Evolutionary conservation across 768 basidiomycete genomes (phyloP).

Genomic region (Mrakia hoshinonis): DNA sequence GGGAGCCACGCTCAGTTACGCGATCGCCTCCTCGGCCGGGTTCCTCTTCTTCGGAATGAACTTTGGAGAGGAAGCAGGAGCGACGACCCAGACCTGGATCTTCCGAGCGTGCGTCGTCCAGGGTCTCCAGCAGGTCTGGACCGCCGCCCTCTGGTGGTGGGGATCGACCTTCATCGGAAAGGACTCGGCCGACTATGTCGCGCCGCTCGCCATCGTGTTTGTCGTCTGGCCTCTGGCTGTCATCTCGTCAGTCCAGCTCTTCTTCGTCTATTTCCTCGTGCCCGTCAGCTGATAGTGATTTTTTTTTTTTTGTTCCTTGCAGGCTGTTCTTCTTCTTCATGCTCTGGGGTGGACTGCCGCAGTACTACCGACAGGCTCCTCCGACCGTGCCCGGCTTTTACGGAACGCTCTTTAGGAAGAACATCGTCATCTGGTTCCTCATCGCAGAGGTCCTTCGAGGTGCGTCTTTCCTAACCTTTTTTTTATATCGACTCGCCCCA

Average conservation of each 20-base stretch:
- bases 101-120: conserved; percentile 85
- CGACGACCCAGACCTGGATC: conserved; percentile 90
- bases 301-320: no score
- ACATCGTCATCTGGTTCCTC: conserved; percentile 90
- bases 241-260: conserved; percentile 48
- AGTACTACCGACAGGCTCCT: conserved; percentile 41
- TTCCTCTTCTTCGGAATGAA: conserved; percentile 75
- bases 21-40: conserved; percentile 77
- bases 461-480: neutral
- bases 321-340: conserved; percentile 58
- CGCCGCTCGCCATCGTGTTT: conserved; percentile 64
- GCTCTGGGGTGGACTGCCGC: conserved; percentile 77
- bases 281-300: no score
- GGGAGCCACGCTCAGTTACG: conserved; percentile 78
- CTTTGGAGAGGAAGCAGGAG: conserved; percentile 96
- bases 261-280: no score
- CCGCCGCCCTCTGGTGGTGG: conserved; percentile 85
- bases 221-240: conserved; percentile 72
- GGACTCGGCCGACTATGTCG: conserved; percentile 46
- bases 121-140: conserved; percentile 89
- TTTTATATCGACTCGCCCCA: neutral
- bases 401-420: conserved; percentile 76
- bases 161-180: conserved; percentile 62
- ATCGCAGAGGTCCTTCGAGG: conserved; percentile 73
- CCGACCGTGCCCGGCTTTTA: conserved; percentile 71